phyloP scores from a whole-genome alignment of 176 grass and related monocot species.

The Tillandsia fasciculata region DNA sequence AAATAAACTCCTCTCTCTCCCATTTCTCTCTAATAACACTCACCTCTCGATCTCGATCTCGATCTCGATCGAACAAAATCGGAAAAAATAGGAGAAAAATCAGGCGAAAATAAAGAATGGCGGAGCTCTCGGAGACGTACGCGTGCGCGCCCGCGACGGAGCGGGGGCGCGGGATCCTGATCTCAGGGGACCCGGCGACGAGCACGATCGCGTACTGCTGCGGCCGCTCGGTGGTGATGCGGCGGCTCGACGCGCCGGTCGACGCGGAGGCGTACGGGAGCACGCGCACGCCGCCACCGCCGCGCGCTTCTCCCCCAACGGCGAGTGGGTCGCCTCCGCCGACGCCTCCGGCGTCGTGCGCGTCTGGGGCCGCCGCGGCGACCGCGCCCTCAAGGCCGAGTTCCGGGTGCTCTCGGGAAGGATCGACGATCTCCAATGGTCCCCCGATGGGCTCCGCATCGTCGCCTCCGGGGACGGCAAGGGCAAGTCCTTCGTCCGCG shows the following conservation, averaged over 20 bases:
- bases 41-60: no score
- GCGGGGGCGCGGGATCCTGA: constrained; percentile 87
- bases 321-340: constrained; percentile 94
- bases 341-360: constrained; percentile 71
- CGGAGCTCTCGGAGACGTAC: constrained; percentile 75
- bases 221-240: constrained; percentile 74
- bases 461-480: constrained; percentile 87
- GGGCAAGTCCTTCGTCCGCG: constrained; percentile 84
- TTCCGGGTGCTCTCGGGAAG: constrained; percentile 75
- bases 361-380: constrained; percentile 80
- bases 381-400: constrained; percentile 92
- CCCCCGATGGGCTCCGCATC: constrained; percentile 79
- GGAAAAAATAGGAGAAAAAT: no score
- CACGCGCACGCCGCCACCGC: constrained; percentile 83
- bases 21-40: no score
- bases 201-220: constrained; percentile 69
- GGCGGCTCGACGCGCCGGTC: constrained; percentile 69
- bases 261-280: constrained; percentile 62
- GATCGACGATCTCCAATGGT: constrained; percentile 95
- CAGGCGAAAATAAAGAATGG: constrained; percentile 24
- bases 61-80: no score
- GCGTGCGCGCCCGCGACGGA: constrained; percentile 90
- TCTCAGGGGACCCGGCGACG: constrained; percentile 54
- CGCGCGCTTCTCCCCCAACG: constrained; percentile 89
- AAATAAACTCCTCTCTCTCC: no score